These are phyloP conservation scores for Hymenoscyphus occultus DNA, from an alignment of 2,329 filamentous ascomycete genomes.

Conservation along the genomic window DNA sequence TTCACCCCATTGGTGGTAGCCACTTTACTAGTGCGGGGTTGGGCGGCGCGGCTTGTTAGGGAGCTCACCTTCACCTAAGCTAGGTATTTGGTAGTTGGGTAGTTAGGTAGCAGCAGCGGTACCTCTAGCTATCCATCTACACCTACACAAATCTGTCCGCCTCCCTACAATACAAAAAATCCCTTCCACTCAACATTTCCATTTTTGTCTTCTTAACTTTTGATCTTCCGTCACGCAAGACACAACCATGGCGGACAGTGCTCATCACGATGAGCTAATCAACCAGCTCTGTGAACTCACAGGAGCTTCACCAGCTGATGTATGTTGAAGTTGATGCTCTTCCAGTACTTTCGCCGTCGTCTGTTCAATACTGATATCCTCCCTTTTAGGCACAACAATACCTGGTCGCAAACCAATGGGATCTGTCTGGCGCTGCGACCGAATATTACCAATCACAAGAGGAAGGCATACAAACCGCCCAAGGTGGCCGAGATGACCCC, in stretches of 20 bases:
- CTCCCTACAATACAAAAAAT: background rate
- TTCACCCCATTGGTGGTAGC: too few species aligned
- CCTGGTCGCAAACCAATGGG: constrained; percentile 63
- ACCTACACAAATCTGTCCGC: background rate
- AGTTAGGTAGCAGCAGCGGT: too few species aligned
- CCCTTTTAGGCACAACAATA: constrained; percentile 60
- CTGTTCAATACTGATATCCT: constrained; percentile 12
- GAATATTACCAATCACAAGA: constrained; percentile 60
- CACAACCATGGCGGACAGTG: constrained; percentile 35
- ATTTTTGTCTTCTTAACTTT: background rate
- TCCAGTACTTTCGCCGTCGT: background rate
- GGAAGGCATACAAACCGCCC: constrained; percentile 44
- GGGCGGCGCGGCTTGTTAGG: background rate
- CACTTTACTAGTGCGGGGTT: background rate
- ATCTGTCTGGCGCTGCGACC: constrained; percentile 59
- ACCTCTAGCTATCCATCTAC: too few species aligned
- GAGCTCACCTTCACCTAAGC: background rate
- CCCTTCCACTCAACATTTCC: background rate
- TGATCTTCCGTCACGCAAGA: constrained; percentile 3
- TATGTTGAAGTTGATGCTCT: constrained; percentile 32
- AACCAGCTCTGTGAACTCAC: constrained; percentile 57
- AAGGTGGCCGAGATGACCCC: constrained; percentile 43
- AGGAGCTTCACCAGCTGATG: constrained; percentile 47
- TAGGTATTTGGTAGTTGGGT: too few species aligned
- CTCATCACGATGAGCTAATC: constrained; percentile 44